phyloP scores from a whole-genome alignment of 345 rosid genomes.

The Melaleuca alternifolia region DNA sequence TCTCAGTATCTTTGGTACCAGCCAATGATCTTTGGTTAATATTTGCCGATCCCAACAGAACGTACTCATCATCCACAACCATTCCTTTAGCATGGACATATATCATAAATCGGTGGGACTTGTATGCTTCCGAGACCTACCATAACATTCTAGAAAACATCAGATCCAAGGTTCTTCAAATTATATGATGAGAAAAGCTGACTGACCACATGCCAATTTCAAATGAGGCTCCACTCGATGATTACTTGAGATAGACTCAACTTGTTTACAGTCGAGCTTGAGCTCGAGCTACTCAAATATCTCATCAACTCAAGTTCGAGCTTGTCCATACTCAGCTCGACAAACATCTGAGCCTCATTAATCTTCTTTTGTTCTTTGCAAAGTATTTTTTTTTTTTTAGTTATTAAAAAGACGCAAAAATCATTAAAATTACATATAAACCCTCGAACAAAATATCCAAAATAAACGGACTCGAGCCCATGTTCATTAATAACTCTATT shows the following conservation, averaged over 20 bases:
- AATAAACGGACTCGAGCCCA: not conserved
- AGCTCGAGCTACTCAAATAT: not conserved
- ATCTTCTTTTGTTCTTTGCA: not conserved
- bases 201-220: not conserved
- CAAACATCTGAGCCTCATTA: not conserved
- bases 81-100: conserved; percentile 93
- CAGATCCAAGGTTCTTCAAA: not conserved
- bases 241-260: not conserved
- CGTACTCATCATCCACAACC: conserved; percentile 89
- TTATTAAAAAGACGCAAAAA: not conserved
- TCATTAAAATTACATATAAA: not conserved
- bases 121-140: conserved; percentile 46
- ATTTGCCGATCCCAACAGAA: conserved; percentile 83
- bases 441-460: not conserved
- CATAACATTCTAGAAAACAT: not conserved
- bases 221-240: not conserved
- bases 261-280: not conserved
- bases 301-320: not conserved
- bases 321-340: not conserved
- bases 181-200: not conserved
- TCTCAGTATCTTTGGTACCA: conserved; percentile 85
- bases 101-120: conserved; percentile 58
- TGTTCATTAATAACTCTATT: not conserved
- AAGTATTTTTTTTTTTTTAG: not conserved
- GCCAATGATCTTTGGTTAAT: conserved; percentile 96